Conservation (phyloP, 768 basidiomycete species). For the Leucocoprinus leucothites region DNA sequence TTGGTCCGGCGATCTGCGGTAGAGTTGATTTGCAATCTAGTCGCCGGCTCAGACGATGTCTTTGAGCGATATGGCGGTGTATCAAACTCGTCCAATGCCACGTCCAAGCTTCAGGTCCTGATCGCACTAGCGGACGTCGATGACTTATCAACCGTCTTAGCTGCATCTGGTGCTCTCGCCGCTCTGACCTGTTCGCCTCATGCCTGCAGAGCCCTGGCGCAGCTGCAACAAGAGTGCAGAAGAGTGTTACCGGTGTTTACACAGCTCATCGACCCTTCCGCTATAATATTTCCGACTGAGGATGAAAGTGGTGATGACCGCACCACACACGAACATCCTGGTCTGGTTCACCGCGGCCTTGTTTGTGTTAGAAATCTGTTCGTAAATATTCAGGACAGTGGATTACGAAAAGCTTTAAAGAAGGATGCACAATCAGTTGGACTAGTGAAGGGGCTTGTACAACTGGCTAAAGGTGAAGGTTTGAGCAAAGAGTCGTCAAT, state of each 20-base stretch:
- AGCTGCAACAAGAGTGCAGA: slow-evolving; percentile 62
- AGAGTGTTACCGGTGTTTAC: slow-evolving; percentile 65
- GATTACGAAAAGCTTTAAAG: slow-evolving; percentile 38
- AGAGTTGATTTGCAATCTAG: slow-evolving; percentile 90
- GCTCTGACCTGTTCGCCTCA: slow-evolving; percentile 62
- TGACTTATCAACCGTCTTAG: slow-evolving; percentile 79
- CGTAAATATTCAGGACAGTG: slow-evolving; percentile 38
- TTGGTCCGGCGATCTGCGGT: slow-evolving; percentile 85
- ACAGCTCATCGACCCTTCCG: slow-evolving; percentile 61
- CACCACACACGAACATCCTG: slow-evolving; percentile 42
- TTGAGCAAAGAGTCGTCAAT: slow-evolving; percentile 32
- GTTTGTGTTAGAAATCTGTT: slow-evolving; percentile 70
- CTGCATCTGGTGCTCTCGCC: slow-evolving; percentile 90
- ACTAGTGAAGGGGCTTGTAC: slow-evolving; percentile 50
- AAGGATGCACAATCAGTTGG: slow-evolving; percentile 51
- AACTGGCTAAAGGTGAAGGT: slow-evolving; percentile 41
- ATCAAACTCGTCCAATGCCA: slow-evolving; percentile 33
- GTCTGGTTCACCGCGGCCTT: slow-evolving; percentile 74
- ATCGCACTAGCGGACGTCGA: slow-evolving; percentile 85
- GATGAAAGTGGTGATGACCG: slow-evolving; percentile 36
- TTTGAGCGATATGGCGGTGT: slow-evolving; percentile 70
- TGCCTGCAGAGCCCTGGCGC: slow-evolving; percentile 60
- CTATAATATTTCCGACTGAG: slow-evolving; percentile 21
- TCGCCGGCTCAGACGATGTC: slow-evolving; percentile 69
- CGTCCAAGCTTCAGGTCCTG: slow-evolving; percentile 75